These are phyloP conservation scores for Pilaira anomala DNA, from an alignment of 192 early-diverging fungal species.

Conservation along the genomic window DNA sequence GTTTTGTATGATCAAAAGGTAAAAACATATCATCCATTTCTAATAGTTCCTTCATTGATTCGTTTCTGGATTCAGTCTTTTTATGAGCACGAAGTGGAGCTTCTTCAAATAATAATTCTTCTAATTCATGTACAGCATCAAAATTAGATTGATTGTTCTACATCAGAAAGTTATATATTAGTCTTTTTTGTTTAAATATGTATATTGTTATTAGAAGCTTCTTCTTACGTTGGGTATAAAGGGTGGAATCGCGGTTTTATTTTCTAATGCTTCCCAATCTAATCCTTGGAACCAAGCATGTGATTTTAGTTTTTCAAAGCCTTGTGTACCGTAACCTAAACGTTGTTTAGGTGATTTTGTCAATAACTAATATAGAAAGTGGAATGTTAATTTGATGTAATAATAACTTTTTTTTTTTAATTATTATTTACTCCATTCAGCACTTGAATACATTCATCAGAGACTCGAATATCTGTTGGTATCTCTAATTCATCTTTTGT, in stretches of 20 bases:
- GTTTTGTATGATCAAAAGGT: constrained; percentile 66
- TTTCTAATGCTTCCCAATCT: constrained; percentile 24
- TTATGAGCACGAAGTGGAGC: constrained; percentile 84
- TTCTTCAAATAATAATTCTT: constrained; percentile 93
- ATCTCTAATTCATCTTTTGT: too few relatives aligned
- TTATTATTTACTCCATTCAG: constrained; percentile 42
- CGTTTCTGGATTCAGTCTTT: constrained; percentile 39
- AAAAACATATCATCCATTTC: constrained; percentile 73
- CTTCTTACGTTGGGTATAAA: constrained; percentile 18
- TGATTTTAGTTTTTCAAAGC: constrained; percentile 17
- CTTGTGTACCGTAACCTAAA: constrained; percentile 14
- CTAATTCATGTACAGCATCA: constrained; percentile 92
- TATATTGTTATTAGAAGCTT: too few relatives aligned
- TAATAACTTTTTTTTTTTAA: not conserved
- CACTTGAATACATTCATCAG: constrained; percentile 48
- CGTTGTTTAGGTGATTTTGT: constrained; percentile 17
- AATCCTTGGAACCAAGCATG: constrained; percentile 29
- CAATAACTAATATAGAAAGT: constrained; percentile 10
- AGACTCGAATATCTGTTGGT: constrained; percentile 20
- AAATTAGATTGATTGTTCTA: constrained; percentile 86
- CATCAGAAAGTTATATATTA: too few relatives aligned
- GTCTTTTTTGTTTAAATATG: too few relatives aligned
- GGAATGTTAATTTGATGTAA: not conserved
- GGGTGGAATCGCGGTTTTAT: constrained; percentile 16
- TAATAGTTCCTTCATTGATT: constrained; percentile 50